phyloP scores from a whole-genome alignment of 208 protist genomes.

The Acanthamoeba healyi region DNA sequence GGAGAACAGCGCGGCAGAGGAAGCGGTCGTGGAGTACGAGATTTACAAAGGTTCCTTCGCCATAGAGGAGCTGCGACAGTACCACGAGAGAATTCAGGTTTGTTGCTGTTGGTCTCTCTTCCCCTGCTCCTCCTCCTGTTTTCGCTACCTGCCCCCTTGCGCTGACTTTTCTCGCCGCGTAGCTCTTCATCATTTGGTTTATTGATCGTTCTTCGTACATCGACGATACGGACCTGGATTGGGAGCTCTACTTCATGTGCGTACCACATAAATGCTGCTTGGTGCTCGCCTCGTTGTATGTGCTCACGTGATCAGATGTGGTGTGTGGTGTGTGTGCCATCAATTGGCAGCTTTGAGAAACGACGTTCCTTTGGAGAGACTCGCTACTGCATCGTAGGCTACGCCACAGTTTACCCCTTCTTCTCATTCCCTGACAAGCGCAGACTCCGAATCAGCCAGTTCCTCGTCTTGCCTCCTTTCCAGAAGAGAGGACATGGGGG shows the following conservation, averaged over 20 bases:
- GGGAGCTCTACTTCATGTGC: slow-evolving; percentile 61
- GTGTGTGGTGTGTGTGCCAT: too few relatives aligned
- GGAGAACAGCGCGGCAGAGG: not conserved
- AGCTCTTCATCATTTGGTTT: slow-evolving; percentile 33
- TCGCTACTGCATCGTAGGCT: not conserved
- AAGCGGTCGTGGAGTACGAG: not conserved
- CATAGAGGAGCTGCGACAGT: not conserved
- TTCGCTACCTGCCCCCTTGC: too few relatives aligned
- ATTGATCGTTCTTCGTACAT: slow-evolving; percentile 34
- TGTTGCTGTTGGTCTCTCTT: too few relatives aligned
- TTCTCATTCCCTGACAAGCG: slow-evolving; percentile 10
- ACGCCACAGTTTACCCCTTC: slow-evolving; percentile 43
- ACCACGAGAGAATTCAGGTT: slow-evolving; percentile 35
- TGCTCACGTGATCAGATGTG: too few relatives aligned
- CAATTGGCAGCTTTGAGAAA: slow-evolving; percentile 60
- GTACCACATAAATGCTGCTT: not conserved
- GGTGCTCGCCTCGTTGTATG: not conserved
- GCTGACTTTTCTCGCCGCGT: too few relatives aligned
- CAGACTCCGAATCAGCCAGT: slow-evolving; percentile 23
- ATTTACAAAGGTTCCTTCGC: not conserved
- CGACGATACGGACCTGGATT: slow-evolving; percentile 22
- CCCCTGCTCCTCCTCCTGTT: too few relatives aligned
- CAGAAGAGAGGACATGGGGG: slow-evolving; percentile 40
- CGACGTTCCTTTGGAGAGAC: not conserved
- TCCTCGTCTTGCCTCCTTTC: slow-evolving; percentile 31